Conservation (phyloP, 1,284 basidiomycete genomes). For the Cryptococcus amylolentus region DNA sequence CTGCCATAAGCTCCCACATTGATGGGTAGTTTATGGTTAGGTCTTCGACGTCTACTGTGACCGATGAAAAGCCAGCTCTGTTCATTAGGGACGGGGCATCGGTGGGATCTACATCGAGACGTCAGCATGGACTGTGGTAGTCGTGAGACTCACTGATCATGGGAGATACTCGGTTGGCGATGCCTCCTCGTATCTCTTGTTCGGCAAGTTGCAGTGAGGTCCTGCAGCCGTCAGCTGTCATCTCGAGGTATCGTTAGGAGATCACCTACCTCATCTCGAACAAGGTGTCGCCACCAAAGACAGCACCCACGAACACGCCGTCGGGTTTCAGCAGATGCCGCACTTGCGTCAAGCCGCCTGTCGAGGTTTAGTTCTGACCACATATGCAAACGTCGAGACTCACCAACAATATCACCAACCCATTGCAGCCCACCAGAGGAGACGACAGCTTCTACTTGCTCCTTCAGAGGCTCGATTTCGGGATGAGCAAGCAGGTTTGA, state of each 20-base stretch:
- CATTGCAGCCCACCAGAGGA: conserved; percentile 91
- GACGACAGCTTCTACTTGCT: conserved; percentile 86
- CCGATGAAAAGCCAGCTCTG: conserved; percentile 87
- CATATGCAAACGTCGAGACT: conserved; percentile 10
- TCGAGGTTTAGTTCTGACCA: background rate
- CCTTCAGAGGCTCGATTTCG: conserved; percentile 54
- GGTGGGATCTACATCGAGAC: conserved; percentile 62
- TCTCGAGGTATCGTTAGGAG: background rate
- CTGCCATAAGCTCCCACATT: conserved; percentile 94
- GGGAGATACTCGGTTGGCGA: conserved; percentile 90
- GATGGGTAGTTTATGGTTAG: conserved; percentile 85
- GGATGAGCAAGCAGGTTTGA: conserved; percentile 35
- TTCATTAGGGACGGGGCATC: conserved; percentile 88
- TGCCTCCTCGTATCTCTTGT: conserved; percentile 88
- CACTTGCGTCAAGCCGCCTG: conserved; percentile 86
- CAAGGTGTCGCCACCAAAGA: conserved; percentile 93
- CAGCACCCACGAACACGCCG: conserved; percentile 89
- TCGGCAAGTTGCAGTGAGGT: conserved; percentile 84
- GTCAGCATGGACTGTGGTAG: background rate
- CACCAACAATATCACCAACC: conserved; percentile 95
- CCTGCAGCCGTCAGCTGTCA: conserved; percentile 7
- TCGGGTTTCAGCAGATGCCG: conserved; percentile 82
- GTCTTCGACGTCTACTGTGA: conserved; percentile 96
- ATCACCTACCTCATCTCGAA: conserved; percentile 79
- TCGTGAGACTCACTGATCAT: conserved; percentile 73